Evolutionary conservation across 1,139 yeast genomes (phyloP), one percentile per base, ranked within the genome.

Genomic region (Pneumocystis jirovecii): DNA sequence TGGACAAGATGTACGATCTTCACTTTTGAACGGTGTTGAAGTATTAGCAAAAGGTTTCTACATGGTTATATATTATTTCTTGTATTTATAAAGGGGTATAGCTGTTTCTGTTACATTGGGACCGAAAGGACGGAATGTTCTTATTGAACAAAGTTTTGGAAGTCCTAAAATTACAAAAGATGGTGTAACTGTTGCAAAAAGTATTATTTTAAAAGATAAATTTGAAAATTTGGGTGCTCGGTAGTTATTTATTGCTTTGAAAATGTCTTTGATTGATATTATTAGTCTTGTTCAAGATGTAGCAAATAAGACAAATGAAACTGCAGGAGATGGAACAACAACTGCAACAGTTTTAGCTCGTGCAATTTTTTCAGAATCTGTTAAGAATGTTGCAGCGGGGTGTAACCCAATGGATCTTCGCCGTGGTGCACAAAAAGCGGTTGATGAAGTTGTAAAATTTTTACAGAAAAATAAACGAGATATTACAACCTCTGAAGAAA

Each of bases 341-440:
- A 87, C 96, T 64, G 98, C 98, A 73, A 93, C 98, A 67, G 96
- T 93, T 66, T 83, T 93, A 71, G 98, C 97, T 73, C 87, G 96
- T 79, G 89, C 97, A 68, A 93, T 93, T 73, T 93, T 93, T 82
- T 87, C 97, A 70, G 98, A 93, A 79, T 86, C 96, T 37, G 97
- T 93, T 70, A 93, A 93, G 82, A 93, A 93, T 74, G 98, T 93
- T 66, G 98, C 98, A 69, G 97, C 98, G 69, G 98, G 98, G 69
- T 93, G 98, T 81, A 93, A 93, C 82, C 98, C 98, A 75, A 95
- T 93, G 97, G 98, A 93, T 76, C 84, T 93, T 76, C 89, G 98
- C 84, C 87, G 96, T 78, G 98, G 98, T 73, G 86, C 97, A 66
- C 98, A 93, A 80, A 95, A 96, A 70, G 98, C 98, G 63, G 98